A percentile compares a stretch with the other conserved stretches of the same genome.
phyloP scores from a whole-genome alignment of 1,139 yeast species.

The Nadsonia starkeyi-henricii region DNA sequence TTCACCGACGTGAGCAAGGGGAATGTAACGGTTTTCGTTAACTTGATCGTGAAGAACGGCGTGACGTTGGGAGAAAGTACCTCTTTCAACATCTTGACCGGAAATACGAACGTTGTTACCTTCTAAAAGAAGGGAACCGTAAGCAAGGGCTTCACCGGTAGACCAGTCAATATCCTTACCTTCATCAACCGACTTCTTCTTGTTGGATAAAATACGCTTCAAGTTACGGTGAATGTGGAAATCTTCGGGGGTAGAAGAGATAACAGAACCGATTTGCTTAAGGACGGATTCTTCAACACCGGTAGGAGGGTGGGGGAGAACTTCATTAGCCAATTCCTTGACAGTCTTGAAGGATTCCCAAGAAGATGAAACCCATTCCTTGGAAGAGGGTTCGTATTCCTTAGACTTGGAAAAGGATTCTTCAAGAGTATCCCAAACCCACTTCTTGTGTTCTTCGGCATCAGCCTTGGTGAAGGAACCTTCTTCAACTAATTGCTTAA shows the following conservation, averaged over 20 bases:
- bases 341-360: conserved; percentile 99
- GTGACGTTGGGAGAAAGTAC: conserved; percentile 99
- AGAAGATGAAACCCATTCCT: conserved; percentile 97
- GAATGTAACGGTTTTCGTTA: conserved; percentile 69
- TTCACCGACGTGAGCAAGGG: conserved; percentile 64
- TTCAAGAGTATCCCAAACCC: conserved; percentile 95
- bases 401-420: conserved; percentile 77
- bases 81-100: conserved; percentile 99
- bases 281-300: conserved; percentile 62
- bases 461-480: conserved; percentile 83
- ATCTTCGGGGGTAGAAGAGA: conserved; percentile 73
- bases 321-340: conserved; percentile 89
- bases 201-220: conserved; percentile 80
- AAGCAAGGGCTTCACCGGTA: conserved; percentile 97
- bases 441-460: conserved; percentile 87
- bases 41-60: conserved; percentile 95
- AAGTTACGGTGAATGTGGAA: conserved; percentile 90
- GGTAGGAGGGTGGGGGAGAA: conserved; percentile 93
- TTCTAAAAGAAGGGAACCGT: conserved; percentile 81
- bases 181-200: conserved; percentile 73
- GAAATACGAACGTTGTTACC: conserved; percentile 96
- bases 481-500: conserved; percentile 65
- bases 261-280: conserved; percentile 62
- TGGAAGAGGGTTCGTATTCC: conserved; percentile 80
- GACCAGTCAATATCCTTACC: conserved; percentile 99